Percentiles rank a stretch among this genome's conserved stretches.
Conservation (phyloP, 495 filamentous ascomycete species). For the Halenospora varia region DNA sequence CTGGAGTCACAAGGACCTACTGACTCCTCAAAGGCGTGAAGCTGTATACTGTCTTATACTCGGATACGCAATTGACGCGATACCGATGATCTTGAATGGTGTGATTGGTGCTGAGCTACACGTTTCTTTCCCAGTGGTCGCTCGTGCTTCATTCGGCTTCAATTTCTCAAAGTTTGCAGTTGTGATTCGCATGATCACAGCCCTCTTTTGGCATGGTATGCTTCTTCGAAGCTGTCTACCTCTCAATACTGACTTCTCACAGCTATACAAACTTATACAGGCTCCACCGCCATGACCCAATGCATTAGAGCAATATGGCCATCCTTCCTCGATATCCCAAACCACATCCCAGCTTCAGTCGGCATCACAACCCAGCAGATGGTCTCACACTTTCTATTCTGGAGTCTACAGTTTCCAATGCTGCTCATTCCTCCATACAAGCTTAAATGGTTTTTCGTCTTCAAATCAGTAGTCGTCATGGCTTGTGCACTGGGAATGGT, state of each 20-base stretch:
- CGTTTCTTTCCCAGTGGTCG: constrained; percentile 34
- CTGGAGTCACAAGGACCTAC: background rate
- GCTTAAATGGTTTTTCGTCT: constrained; percentile 41
- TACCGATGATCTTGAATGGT: constrained; percentile 44
- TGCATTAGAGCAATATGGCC: constrained; percentile 38
- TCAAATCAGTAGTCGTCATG: constrained; percentile 37
- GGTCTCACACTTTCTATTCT: constrained; percentile 42
- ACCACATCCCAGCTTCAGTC: constrained; percentile 36
- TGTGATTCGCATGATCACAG: constrained; percentile 33
- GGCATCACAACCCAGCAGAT: constrained; percentile 44
- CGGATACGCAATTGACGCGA: constrained; percentile 31
- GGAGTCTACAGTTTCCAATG: constrained; percentile 40
- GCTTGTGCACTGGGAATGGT: constrained; percentile 31
- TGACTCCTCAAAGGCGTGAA: constrained; percentile 23
- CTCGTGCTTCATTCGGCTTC: constrained; percentile 36
- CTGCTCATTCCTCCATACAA: constrained; percentile 41
- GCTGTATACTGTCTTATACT: constrained; percentile 32
- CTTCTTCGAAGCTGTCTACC: no score
- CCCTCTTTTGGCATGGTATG: constrained; percentile 36
- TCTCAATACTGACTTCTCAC: background rate
- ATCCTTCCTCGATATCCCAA: constrained; percentile 33
- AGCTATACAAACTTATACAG: constrained; percentile 33
- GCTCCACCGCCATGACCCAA: constrained; percentile 33
- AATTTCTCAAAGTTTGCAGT: constrained; percentile 32
- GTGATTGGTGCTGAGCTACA: constrained; percentile 38